A percentile compares a stretch with the other conserved stretches of the same genome.
Conservation (phyloP, 2,329 filamentous ascomycete genomes). For the Beauveria sp. region DNA sequence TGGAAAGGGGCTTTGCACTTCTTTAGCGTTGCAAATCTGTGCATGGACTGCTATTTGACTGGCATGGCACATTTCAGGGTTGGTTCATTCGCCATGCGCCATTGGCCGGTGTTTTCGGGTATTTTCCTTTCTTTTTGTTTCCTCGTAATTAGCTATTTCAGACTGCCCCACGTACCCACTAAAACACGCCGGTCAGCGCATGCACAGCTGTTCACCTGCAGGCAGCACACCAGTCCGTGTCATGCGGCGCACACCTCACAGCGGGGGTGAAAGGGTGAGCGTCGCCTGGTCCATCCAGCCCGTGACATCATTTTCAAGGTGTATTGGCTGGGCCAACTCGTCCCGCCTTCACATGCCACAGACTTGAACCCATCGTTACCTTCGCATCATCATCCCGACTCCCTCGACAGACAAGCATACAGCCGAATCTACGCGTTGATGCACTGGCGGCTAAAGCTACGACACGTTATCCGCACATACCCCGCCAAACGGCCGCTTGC, state of each 20-base stretch:
- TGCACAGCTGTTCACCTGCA: background rate
- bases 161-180: background rate
- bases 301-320: background rate
- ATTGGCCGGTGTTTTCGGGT: background rate
- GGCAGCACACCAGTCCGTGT: background rate
- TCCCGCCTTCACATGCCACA: background rate
- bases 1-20: too few species aligned
- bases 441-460: background rate
- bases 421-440: background rate
- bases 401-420: background rate
- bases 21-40: too few species aligned
- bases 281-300: background rate
- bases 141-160: background rate
- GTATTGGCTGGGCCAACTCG: background rate
- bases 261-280: background rate
- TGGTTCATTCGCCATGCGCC: too few species aligned
- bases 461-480: background rate
- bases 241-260: background rate
- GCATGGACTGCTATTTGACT: too few species aligned
- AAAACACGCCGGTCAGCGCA: background rate
- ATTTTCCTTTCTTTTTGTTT: background rate
- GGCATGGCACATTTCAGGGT: too few species aligned
- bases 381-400: background rate
- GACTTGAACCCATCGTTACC: background rate
- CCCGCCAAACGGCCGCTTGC: slow-evolving; percentile 5